Evolutionary conservation across 108 stramenopile genomes (phyloP), one percentile per base, ranked within the genome.

Genomic region (Stephanodiscus triporus): DNA sequence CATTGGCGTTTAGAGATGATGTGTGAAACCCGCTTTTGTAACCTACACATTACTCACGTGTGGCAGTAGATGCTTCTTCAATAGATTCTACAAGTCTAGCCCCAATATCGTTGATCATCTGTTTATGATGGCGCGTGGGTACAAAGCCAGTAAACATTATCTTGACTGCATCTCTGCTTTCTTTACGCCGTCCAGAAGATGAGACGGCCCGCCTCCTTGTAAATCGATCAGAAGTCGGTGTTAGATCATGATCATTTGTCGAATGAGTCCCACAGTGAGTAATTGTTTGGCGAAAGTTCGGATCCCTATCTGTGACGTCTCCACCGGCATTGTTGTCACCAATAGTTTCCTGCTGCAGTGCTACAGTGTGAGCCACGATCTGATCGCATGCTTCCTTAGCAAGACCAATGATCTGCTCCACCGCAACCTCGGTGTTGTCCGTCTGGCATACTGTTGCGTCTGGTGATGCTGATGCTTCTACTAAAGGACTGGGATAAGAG

Each of bases 41-140:
- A 57, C 16, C 30, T 59, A 14, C 0, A 23, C 23, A 54, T 54
- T 59, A 60, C 70, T 71, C 47, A 71, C 70, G 84, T 22, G 84
- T 86, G n/a, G 84, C 85, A 19, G 59, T 71, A 2, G 54, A 34
- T 29, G 88, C 84, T 63, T 88, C 66, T 36, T 85, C 81, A 34
- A 86, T 57, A 10, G 72, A 72, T 40, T 86, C 87, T 13, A 86
- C 49, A 9, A 88, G 38, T 36, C 70, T 59, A 6, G 84, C 87
- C 27, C 87, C 87, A 30, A 88, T 85, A 50, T 70, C 37, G 8
- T 85, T 55, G 20, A 88, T 72, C 75, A 84, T 81, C 80, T 85
- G 40, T 43, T 66, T 63, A 49, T 77, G 75, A 19, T 53, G 40
- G 17, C 58, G 32, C 42, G 80, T 72, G 10, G 71, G 36, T 20